Percentiles rank a stretch among this genome's conserved stretches.
These are phyloP conservation scores for Didymella glomerata DNA, from an alignment of 2,329 filamentous ascomycete species.

Conservation along the genomic window DNA sequence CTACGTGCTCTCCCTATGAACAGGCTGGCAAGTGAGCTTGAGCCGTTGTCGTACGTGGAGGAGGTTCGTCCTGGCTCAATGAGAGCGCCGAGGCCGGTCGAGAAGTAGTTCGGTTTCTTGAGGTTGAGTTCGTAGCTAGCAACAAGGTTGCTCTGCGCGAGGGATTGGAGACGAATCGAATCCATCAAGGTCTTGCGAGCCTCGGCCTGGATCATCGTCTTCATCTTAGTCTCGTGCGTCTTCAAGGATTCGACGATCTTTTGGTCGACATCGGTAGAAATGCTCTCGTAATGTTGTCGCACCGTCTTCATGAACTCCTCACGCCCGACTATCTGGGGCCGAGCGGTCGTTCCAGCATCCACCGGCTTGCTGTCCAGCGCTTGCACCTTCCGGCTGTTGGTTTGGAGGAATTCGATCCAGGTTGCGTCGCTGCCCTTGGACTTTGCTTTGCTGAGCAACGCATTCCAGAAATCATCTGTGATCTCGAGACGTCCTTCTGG, in stretches of 20 bases:
- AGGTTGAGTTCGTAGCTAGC: constrained; percentile 46
- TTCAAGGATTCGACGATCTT: constrained; percentile 34
- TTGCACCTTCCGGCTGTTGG: constrained; percentile 56
- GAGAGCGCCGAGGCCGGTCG: constrained; percentile 68
- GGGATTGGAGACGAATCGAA: constrained; percentile 41
- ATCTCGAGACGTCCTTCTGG: constrained; percentile 64
- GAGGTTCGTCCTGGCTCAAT: constrained; percentile 70
- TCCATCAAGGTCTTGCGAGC: constrained; percentile 46
- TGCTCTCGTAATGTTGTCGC: constrained; percentile 31
- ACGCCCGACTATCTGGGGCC: constrained; percentile 51
- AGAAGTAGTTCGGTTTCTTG: constrained; percentile 75
- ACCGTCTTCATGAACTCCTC: constrained; percentile 59
- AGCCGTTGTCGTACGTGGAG: constrained; percentile 48
- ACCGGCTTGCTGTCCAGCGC: constrained; percentile 32
- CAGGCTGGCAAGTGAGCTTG: constrained; percentile 1
- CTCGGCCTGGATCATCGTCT: constrained; percentile 29
- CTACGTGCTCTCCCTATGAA: constrained; percentile 16
- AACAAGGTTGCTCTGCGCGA: constrained; percentile 44
- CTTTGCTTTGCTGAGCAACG: constrained; percentile 65
- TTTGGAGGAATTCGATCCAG: constrained; percentile 64
- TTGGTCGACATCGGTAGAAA: constrained; percentile 35
- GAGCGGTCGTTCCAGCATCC: constrained; percentile 14
- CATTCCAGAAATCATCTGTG: constrained; percentile 70
- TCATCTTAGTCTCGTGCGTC: constrained; percentile 28
- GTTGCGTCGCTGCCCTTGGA: constrained; percentile 53